A percentile compares a stretch with the other conserved stretches of the same genome.
Conservation (phyloP, 257 asterid species). For the Salvia splendens region DNA sequence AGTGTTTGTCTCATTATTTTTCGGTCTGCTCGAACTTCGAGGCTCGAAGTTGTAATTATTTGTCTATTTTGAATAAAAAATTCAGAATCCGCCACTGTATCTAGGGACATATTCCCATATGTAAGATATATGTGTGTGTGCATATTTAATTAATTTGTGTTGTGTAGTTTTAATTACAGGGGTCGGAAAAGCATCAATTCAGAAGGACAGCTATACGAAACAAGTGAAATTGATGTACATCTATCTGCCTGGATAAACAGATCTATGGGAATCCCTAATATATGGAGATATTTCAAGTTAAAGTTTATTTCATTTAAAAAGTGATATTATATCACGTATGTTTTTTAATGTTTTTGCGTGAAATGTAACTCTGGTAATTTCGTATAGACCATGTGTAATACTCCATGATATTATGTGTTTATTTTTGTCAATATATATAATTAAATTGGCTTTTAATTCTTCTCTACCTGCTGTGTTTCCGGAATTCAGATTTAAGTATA, state of each 20-base stretch:
- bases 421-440: background rate
- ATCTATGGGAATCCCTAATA: background rate
- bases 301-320: background rate
- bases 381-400: too few relatives aligned
- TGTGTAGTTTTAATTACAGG: background rate
- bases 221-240: background rate
- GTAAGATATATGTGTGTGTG: too few relatives aligned
- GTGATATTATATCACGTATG: background rate
- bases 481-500: background rate
- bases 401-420: background rate
- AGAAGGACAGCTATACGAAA: constrained; percentile 13
- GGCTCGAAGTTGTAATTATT: too few relatives aligned
- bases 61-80: too few relatives aligned
- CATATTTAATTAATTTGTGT: background rate
- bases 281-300: constrained; percentile 3
- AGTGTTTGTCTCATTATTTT: too few relatives aligned
- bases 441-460: background rate
- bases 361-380: background rate
- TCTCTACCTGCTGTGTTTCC: background rate
- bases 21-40: too few relatives aligned
- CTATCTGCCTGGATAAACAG: background rate
- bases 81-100: too few relatives aligned
- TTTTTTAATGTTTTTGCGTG: background rate
- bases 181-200: constrained; percentile 15
- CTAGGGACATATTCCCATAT: too few relatives aligned